Evolutionary conservation across 2,329 filamentous ascomycete species (phyloP), one percentile per base, ranked within the genome.

Genomic region (Cytospora mali): DNA sequence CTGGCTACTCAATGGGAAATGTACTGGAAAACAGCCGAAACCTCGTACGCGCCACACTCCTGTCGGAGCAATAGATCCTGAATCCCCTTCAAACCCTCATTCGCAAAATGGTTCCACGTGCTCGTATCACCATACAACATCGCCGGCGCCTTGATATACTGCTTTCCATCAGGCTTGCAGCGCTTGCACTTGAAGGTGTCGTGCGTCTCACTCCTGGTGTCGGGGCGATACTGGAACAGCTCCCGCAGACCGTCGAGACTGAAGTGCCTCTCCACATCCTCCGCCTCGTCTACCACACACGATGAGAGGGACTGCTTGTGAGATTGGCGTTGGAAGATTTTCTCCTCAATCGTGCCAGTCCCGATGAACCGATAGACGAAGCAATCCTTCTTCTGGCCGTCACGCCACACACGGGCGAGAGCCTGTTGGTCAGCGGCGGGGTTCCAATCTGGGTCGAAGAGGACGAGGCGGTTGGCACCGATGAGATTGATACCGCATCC

Each of bases 281-380:
- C 94, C 1, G 92, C 94, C 3, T 91, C 93, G 75, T 99, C 95
- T 9, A 99, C 95, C 5, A 99, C 95, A 70, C 93, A 97, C 0
- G 92, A 96, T 0, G 94, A 98, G 1, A 99, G 81, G 9, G 92
- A 96, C 76, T 99, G 95, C 77, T 99, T 99, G 81, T 99, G 96
- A 0, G 92, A 96, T 73, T 99, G 95, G 11, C 96, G 89, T 76
- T 99, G 95, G 79, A 99, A 99, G 69, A 99, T 97, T 79, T 99
- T 99, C 76, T 99, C 95, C 73, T 99, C 95, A 66, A 99, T 99
- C 0, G 93, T 97, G 4, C 95, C 95, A 0, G 96, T 98, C 0
- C 93, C 91, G 70, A 99, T 99, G 78, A 99, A 99, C n/a, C 95
- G 91, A 75, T 99, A 99, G 18, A 99, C 95, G 71, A 99, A 99